Conservation (phyloP, 805 yeast genomes). For the Hanseniaspora singularis region DNA sequence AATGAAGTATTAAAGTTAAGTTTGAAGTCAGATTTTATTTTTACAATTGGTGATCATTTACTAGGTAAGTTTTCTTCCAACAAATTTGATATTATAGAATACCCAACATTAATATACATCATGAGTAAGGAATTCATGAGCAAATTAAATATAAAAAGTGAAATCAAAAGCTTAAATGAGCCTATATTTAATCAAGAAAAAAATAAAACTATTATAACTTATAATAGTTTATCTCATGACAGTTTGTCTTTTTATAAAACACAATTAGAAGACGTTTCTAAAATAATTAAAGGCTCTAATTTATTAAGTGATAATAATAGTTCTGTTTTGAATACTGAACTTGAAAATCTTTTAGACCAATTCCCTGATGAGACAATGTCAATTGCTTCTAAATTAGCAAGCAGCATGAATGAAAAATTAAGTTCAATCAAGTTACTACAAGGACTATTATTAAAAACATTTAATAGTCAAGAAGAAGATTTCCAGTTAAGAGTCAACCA, state of each 20-base stretch:
- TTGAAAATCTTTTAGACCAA: background rate
- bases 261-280: background rate
- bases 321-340: background rate
- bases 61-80: background rate
- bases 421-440: background rate
- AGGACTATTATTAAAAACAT: background rate
- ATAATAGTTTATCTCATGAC: background rate
- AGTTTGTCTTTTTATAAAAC: background rate
- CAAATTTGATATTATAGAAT: background rate
- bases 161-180: background rate
- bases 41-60: background rate
- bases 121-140: background rate
- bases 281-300: background rate
- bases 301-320: background rate
- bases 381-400: background rate
- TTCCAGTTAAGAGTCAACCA: background rate
- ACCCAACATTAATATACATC: constrained; percentile 7
- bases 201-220: background rate
- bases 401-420: background rate
- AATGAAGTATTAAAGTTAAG: background rate
- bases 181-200: background rate
- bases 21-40: background rate
- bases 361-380: constrained; percentile 1
- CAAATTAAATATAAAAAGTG: background rate
- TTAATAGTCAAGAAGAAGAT: background rate